Conservation (phyloP, 176 grass and related monocot species). For the Chrysopogon serrulatus region DNA sequence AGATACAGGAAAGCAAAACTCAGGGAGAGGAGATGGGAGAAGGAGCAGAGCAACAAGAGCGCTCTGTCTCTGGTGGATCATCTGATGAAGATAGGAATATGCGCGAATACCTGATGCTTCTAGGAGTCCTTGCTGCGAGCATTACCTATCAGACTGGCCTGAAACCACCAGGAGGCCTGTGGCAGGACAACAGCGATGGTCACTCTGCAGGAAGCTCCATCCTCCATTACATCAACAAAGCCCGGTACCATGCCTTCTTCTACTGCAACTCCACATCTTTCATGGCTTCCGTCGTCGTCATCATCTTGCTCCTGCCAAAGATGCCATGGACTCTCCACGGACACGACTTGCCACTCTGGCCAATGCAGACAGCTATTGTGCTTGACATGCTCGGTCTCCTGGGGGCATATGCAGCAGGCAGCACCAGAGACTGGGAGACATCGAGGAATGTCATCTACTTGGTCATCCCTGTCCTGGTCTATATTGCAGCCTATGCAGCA, state of each 20-base stretch:
- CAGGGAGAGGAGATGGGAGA: not conserved
- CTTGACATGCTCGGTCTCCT: slow-evolving; percentile 48
- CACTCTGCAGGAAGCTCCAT: not conserved
- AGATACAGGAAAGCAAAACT: not conserved
- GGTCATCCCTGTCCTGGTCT: slow-evolving; percentile 27
- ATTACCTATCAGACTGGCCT: slow-evolving; percentile 41
- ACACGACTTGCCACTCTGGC: not conserved
- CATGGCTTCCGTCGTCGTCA: slow-evolving; percentile 29
- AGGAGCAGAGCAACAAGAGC: too few relatives aligned
- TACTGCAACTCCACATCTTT: slow-evolving; percentile 47
- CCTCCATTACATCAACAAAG: not conserved
- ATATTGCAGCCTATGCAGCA: slow-evolving; percentile 6
- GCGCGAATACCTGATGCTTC: slow-evolving; percentile 30
- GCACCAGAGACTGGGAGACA: slow-evolving; percentile 8
- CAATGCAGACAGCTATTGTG: slow-evolving; percentile 32
- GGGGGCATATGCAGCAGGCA: slow-evolving; percentile 49
- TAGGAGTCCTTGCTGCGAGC: slow-evolving; percentile 33
- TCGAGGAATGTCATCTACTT: slow-evolving; percentile 36
- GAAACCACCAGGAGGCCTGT: slow-evolving; percentile 18
- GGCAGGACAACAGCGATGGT: not conserved
- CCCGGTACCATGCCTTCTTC: slow-evolving; percentile 34
- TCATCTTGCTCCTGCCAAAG: slow-evolving; percentile 22
- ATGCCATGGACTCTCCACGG: not conserved
- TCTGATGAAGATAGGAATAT: not conserved
- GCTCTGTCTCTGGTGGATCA: too few relatives aligned